Evolutionary conservation across 2,329 filamentous ascomycete species (phyloP), one percentile per base, ranked within the genome.

Genomic region (Colletotrichum australisinense): DNA sequence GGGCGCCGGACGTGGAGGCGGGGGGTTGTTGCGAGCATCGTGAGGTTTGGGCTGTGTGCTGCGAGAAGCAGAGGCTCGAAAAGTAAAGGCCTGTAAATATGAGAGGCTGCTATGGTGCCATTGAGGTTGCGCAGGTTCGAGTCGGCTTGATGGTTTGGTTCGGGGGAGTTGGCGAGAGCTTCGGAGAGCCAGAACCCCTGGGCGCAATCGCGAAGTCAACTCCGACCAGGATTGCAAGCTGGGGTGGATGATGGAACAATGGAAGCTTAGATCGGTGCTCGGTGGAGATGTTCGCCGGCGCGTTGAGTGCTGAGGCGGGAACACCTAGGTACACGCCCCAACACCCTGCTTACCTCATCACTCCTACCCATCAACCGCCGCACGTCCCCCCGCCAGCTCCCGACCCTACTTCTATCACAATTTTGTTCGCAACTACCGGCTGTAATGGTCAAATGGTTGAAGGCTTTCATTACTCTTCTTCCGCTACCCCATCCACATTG

Each of bases 361-460:
- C 0, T 8, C 4, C 58, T 1, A n/a, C 19, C n/a, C 49, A 52
- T 1, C 0, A 7, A 1, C 2, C 5, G n/a, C 16, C 52, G 52
- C 49, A 42, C 70, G 35, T 22, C 55, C 53, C 28, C 16, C 12
- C 6, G n/a, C 19, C 7, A 1, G 6, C 4, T 1, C 1, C 1
- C 0, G 2, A 62, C 46, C 52, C 67, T 70, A 73, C 58, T 56
- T 63, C 0, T 9, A 1, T 0, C 0, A 22, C 28, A 32, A 42
- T 22, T 30, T 53, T 1, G 2, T 4, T 5, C 3, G 0, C 0
- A 52, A 22, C 9, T 78, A 28, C 65, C 80, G 87, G 87, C 90
- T 92, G 90, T 92, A 87, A 88, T 90, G 90, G 90, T 90, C 86
- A 82, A 86, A 85, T 85, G 84, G 85, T 73, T 83, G 89, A 88